Percentiles rank a stretch among this genome's conserved stretches.
Evolutionary conservation across 2,329 filamentous ascomycete genomes (phyloP).

Genomic region (Fusarium begoniae): DNA sequence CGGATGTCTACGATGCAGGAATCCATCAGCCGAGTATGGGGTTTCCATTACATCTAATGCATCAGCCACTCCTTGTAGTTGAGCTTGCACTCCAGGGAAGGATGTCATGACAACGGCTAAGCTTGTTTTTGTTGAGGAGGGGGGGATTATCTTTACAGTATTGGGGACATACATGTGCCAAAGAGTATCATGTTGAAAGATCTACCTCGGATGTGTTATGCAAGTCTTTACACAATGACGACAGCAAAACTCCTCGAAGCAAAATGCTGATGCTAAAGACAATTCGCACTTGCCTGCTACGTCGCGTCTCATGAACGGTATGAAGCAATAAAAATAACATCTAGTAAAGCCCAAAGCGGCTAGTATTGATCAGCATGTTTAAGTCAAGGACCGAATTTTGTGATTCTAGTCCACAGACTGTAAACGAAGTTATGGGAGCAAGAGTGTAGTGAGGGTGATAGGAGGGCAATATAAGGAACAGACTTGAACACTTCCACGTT

Average conservation of each 20-base stretch:
- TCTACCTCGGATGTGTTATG: not conserved
- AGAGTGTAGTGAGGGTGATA: fast-evolving
- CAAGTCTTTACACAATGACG: fast-evolving
- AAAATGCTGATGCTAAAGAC: not conserved
- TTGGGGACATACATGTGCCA: not conserved
- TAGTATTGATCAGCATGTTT: fast-evolving
- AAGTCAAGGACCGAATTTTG: fast-evolving
- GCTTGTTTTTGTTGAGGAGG: too few relatives aligned
- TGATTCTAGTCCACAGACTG: not conserved
- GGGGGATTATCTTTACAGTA: too few relatives aligned
- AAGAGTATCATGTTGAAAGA: fast-evolving
- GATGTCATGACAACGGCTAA: fast-evolving
- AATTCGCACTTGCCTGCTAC: not conserved
- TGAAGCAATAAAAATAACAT: too few relatives aligned
- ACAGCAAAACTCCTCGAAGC: not conserved
- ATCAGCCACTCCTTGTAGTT: fast-evolving
- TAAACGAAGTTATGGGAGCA: fast-evolving
- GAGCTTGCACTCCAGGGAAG: not conserved
- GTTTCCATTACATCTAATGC: fast-evolving
- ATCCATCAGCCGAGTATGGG: fast-evolving
- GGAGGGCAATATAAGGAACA: fast-evolving
- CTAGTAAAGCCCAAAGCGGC: fast-evolving
- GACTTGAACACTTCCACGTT: not conserved
- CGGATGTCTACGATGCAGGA: too few relatives aligned
- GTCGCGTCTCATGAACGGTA: not conserved